phyloP scores from a whole-genome alignment of 2,329 filamentous ascomycete species.

The Colletotrichum acutatum region DNA sequence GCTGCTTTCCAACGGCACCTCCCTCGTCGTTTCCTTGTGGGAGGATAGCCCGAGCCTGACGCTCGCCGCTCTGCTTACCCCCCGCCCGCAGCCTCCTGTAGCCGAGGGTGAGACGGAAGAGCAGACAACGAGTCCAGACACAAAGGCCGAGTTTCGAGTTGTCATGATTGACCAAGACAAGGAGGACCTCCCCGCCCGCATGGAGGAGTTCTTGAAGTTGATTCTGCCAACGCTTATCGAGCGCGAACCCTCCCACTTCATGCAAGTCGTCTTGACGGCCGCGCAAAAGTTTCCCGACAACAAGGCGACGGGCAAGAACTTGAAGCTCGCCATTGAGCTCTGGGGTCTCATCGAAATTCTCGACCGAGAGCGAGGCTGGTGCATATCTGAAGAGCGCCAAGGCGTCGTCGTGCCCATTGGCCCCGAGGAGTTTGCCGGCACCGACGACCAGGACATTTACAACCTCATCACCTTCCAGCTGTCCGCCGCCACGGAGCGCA shows the following conservation, averaged over 20 bases:
- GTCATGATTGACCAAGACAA: constrained; percentile 71
- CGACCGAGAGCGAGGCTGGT: constrained; percentile 72
- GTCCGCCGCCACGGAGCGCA: constrained; percentile 72
- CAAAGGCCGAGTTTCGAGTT: constrained; percentile 42
- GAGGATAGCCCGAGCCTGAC: constrained; percentile 35
- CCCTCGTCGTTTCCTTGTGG: constrained; percentile 34
- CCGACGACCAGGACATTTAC: constrained; percentile 66
- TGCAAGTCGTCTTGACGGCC: constrained; percentile 67
- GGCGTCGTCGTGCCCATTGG: constrained; percentile 53
- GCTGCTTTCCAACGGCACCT: constrained; percentile 59
- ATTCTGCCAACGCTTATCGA: constrained; percentile 68
- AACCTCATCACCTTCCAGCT: constrained; percentile 73
- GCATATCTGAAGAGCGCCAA: constrained; percentile 60
- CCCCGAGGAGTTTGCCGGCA: constrained; percentile 60
- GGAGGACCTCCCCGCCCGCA: constrained; percentile 68
- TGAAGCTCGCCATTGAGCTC: constrained; percentile 69
- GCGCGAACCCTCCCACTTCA: constrained; percentile 69
- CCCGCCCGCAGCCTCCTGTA: constrained; percentile 16
- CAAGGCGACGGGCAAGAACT: constrained; percentile 63
- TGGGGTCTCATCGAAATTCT: constrained; percentile 75
- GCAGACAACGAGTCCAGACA: constrained; percentile 32
- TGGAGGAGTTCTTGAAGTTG: constrained; percentile 70
- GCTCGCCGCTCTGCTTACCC: constrained; percentile 34
- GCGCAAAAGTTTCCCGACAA: constrained; percentile 57
- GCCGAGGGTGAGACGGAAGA: constrained; percentile 6